A percentile compares a stretch with the other conserved stretches of the same genome.
phyloP scores from a whole-genome alignment of 257 asterid species.

The Dorcoceras hygrometricum region DNA sequence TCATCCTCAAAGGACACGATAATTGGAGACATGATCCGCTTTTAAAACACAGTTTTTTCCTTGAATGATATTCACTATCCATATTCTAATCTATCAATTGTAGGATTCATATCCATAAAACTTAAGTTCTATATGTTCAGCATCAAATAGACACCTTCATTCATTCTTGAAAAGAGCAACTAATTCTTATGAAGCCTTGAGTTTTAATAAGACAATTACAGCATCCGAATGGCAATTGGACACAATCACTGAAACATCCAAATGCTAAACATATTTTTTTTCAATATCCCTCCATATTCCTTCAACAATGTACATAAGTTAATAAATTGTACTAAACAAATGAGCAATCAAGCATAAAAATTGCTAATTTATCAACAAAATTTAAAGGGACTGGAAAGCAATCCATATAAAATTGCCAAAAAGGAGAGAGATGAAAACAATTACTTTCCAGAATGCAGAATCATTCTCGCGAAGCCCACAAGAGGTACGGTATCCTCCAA shows the following conservation, averaged over 20 bases:
- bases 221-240: background rate
- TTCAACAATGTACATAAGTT: background rate
- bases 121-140: background rate
- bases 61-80: background rate
- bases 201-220: background rate
- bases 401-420: background rate
- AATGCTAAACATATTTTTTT: background rate
- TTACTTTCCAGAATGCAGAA: conserved; percentile 90
- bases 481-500: conserved; percentile 92
- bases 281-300: background rate
- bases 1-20: background rate
- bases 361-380: too few species aligned
- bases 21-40: background rate
- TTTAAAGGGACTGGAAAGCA: background rate
- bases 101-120: background rate
- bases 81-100: background rate
- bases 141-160: background rate
- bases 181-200: background rate
- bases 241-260: background rate
- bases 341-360: background rate
- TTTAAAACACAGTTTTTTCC: background rate
- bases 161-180: background rate
- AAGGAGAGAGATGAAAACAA: background rate
- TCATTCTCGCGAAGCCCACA: conserved; percentile 77
- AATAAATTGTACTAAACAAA: background rate